Percentiles rank a stretch among this genome's conserved stretches.
These are phyloP conservation scores for Candida sp. DNA, from an alignment of 1,139 yeast genomes.

Conservation along the genomic window DNA sequence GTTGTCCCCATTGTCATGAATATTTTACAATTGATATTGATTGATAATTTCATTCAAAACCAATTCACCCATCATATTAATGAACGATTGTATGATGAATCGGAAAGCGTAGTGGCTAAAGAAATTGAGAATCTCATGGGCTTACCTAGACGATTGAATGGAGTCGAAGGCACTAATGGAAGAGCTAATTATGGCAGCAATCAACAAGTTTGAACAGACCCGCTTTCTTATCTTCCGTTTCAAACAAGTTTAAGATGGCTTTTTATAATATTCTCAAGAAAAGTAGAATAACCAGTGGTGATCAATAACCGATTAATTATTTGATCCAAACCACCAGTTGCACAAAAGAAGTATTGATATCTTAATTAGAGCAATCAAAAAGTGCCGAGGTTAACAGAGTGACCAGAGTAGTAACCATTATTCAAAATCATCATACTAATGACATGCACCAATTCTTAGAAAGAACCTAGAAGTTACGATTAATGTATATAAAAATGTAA, in stretches of 20 bases:
- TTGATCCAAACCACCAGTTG: no score
- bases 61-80: constrained; percentile 27
- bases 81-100: constrained; percentile 15
- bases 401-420: no score
- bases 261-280: no score
- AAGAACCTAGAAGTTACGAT: background rate
- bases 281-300: no score
- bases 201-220: background rate
- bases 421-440: no score
- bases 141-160: background rate
- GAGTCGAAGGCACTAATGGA: background rate
- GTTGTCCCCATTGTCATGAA: constrained; percentile 78
- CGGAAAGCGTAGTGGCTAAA: constrained; percentile 11
- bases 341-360: no score
- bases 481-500: background rate
- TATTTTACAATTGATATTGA: constrained; percentile 79
- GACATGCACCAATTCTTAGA: no score
- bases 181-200: constrained; percentile 2
- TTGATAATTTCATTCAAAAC: constrained; percentile 81
- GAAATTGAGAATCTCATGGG: constrained; percentile 9
- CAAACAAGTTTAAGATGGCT: no score
- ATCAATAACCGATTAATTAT: no score
- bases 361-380: no score
- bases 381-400: no score
- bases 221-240: no score